Evolutionary conservation across 352 stramenopile genomes (phyloP).

Genomic region (Pythium angustatum): DNA sequence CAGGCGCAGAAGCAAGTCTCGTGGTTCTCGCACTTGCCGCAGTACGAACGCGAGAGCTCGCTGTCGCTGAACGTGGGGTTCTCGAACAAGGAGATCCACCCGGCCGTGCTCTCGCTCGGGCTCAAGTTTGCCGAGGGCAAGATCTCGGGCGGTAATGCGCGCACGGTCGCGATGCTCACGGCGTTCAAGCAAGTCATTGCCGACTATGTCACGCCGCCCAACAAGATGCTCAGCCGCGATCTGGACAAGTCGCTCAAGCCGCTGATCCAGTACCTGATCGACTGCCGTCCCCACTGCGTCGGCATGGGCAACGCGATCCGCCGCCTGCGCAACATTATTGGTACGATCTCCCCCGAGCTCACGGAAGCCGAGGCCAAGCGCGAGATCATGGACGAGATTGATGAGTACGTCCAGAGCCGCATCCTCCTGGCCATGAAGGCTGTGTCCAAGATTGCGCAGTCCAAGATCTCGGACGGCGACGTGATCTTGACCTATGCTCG

Average conservation of each 20-base stretch:
- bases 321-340: slow-evolving; percentile 88
- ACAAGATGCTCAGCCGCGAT: slow-evolving; percentile 83
- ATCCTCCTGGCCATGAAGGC: slow-evolving; percentile 91
- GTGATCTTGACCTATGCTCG: slow-evolving; percentile 95
- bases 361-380: slow-evolving; percentile 86
- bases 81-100: slow-evolving; percentile 83
- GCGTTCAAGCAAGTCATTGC: slow-evolving; percentile 90
- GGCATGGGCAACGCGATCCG: slow-evolving; percentile 96
- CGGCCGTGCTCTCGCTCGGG: slow-evolving; percentile 89
- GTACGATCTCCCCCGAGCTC: slow-evolving; percentile 83
- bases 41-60: slow-evolving; percentile 82
- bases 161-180: slow-evolving; percentile 93
- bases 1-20: slow-evolving; percentile 81
- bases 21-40: slow-evolving; percentile 83
- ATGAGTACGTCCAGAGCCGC: slow-evolving; percentile 93
- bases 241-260: slow-evolving; percentile 91
- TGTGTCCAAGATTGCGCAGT: slow-evolving; percentile 86
- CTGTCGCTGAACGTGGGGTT: slow-evolving; percentile 74
- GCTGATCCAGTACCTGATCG: slow-evolving; percentile 94
- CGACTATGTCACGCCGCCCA: slow-evolving; percentile 83
- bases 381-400: slow-evolving; percentile 88
- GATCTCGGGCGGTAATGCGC: slow-evolving; percentile 90
- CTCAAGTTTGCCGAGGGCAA: slow-evolving; percentile 91
- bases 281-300: slow-evolving; percentile 93
- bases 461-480: slow-evolving; percentile 91